Conservation (phyloP, 768 basidiomycete genomes). For the Tylopilus balloui region DNA sequence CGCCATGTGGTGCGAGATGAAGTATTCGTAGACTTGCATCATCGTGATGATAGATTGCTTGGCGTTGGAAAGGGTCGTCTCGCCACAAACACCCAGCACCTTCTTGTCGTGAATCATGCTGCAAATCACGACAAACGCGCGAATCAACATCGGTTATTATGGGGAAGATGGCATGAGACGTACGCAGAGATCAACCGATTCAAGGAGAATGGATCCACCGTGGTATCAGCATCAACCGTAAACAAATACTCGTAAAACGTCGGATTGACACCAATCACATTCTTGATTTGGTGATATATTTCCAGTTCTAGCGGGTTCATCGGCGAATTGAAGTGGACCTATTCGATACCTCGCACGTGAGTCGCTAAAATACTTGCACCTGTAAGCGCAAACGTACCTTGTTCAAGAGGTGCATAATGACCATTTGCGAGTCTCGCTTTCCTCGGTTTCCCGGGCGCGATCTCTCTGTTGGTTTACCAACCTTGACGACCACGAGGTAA, state of each 20-base stretch:
- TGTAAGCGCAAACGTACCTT: slow-evolving; percentile 48
- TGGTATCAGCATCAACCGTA: slow-evolving; percentile 93
- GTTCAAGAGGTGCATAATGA: slow-evolving; percentile 96
- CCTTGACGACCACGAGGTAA: slow-evolving; percentile 86
- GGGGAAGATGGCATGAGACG: slow-evolving; percentile 31
- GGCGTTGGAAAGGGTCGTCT: slow-evolving; percentile 87
- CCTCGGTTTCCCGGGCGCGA: slow-evolving; percentile 94
- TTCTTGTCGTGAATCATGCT: slow-evolving; percentile 98
- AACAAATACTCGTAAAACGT: slow-evolving; percentile 96
- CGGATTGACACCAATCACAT: slow-evolving; percentile 98
- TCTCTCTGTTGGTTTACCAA: slow-evolving; percentile 93
- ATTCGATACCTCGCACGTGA: not conserved
- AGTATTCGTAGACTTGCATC: slow-evolving; percentile 99
- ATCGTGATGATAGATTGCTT: slow-evolving; percentile 95
- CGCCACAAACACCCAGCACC: slow-evolving; percentile 91
- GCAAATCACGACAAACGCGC: not conserved
- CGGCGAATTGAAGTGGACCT: slow-evolving; percentile 95
- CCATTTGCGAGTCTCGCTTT: slow-evolving; percentile 96
- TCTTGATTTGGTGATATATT: slow-evolving; percentile 99
- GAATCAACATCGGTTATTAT: not conserved
- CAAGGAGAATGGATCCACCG: slow-evolving; percentile 80
- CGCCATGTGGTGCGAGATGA: slow-evolving; percentile 97
- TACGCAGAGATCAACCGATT: slow-evolving; percentile 93
- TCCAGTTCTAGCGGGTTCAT: slow-evolving; percentile 98
- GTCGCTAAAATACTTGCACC: not conserved